These are phyloP conservation scores for Phoenix roebelenii DNA, from an alignment of 176 grass and related monocot species.

Conservation along the genomic window DNA sequence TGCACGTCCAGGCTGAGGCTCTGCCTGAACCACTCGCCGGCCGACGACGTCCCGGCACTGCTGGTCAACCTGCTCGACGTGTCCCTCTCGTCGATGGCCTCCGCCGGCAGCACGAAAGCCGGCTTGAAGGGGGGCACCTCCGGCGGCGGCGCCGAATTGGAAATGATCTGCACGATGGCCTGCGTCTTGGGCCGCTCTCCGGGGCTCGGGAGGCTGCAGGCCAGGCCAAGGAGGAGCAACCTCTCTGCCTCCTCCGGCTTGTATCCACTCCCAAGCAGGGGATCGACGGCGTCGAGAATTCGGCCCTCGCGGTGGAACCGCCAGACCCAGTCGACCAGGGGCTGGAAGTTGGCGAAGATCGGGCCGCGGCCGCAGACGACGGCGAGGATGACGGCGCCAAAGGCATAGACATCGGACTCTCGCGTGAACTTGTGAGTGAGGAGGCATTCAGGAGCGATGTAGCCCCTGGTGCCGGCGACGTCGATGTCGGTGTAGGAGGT, in stretches of 20 bases:
- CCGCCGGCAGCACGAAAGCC: constrained; percentile 35
- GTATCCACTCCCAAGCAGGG: constrained; percentile 14
- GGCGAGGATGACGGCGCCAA: constrained; percentile 53
- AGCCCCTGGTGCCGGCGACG: constrained; percentile 46
- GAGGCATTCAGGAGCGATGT: constrained; percentile 59
- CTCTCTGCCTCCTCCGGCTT: constrained; percentile 20
- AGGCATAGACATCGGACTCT: constrained; percentile 40
- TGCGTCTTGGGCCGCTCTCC: constrained; percentile 31
- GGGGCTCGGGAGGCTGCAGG: constrained; percentile 42
- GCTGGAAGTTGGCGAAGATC: constrained; percentile 10
- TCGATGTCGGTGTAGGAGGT: constrained; percentile 32
- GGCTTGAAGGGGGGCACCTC: constrained; percentile 30
- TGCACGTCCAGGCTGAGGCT: too few species aligned
- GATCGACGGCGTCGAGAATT: constrained; percentile 39
- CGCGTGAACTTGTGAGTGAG: constrained; percentile 29
- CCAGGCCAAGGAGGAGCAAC: constrained; percentile 38
- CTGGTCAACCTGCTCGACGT: too few species aligned
- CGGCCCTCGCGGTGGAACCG: constrained; percentile 33
- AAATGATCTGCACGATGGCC: constrained; percentile 36
- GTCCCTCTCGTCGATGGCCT: too few species aligned
- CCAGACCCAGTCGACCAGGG: constrained; percentile 50
- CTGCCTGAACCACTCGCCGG: too few species aligned
- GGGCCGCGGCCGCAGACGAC: constrained; percentile 29
- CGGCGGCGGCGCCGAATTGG: constrained; percentile 24
- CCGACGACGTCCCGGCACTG: too few species aligned